Base-by-base conservation (phyloP, 2,329 filamentous ascomycete genomes). In the Zelopaecilomyces penicillatus region DNA sequence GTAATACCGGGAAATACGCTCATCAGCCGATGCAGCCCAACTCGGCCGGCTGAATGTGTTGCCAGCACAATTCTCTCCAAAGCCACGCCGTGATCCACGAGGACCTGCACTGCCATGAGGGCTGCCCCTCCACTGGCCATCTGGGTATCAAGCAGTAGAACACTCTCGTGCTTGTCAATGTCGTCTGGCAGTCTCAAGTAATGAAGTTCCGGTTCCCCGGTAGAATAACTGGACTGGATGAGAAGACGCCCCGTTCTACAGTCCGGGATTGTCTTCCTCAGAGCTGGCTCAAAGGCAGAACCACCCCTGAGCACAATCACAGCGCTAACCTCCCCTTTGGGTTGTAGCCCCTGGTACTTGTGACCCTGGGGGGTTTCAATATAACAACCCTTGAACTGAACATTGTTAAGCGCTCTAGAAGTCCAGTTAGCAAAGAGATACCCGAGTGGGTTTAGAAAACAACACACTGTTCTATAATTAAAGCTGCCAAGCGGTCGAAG, bases 41-140 rank as follows among this genome's bases (percentile, higher is more conserved):
- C 80, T 52, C 82, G 82, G 6, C 91, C 91, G 4, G 90, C 91
- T 52, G 88, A 85, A 61, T 94, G 96, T 4, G 91, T 95, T 34
- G 95, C 90, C 61, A 97, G 83, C 31, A 96, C 87, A 52, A 98
- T 95, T 52, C 76, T 83, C 38, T 87, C 78, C 59, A 93, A 83
- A 5, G 79, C 69, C 5, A 97, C 90, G 8, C 93, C 93, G 59
- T 97, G 90, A 62, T 98, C 93, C 11, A 95, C 81, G 43, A 98
- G 70, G n/a, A 97, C 87, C 58, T 93, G 85, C 36, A 97, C 90
- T 1, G 93, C 89, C 93, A 98, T 98, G 46, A 98, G 69, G 1
- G 79, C 80, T 11, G 80, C 78, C 32, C 90, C 91, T 37, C 93
- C 93, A 49, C 84, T 90, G 28, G 87, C 88, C 85, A 97, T 96